Percentiles rank a stretch among this genome's conserved stretches.
phyloP scores from a whole-genome alignment of 495 filamentous ascomycete genomes.

The Aspergillus panamensis region DNA sequence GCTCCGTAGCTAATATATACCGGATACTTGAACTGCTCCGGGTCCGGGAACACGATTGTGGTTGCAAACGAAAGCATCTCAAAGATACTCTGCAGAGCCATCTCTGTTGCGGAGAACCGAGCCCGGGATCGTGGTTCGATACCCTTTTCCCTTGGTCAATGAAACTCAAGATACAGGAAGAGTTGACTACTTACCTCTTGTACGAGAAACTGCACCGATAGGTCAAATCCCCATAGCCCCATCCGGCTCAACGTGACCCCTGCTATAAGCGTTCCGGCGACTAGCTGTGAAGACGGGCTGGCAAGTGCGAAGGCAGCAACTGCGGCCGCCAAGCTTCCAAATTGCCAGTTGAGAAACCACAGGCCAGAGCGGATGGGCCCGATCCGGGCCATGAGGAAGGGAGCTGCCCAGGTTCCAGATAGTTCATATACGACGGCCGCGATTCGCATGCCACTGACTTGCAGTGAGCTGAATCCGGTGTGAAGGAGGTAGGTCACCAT shows the following conservation, averaged over 20 bases:
- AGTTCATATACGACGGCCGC: constrained; percentile 52
- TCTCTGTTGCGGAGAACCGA: constrained; percentile 59
- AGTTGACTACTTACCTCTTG: constrained; percentile 52
- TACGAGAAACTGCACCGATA: constrained; percentile 60
- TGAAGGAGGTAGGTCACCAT: constrained; percentile 60
- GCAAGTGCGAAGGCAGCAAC: constrained; percentile 42
- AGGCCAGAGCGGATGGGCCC: constrained; percentile 56
- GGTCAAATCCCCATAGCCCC: constrained; percentile 67
- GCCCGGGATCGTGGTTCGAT: constrained; percentile 50
- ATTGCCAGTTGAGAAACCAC: constrained; percentile 64
- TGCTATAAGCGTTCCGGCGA: constrained; percentile 45
- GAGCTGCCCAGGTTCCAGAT: constrained; percentile 47
- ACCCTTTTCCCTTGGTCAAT: constrained; percentile 30
- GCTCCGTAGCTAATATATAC: constrained; percentile 54
- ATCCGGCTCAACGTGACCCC: constrained; percentile 57
- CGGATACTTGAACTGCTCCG: constrained; percentile 59
- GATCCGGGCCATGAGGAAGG: constrained; percentile 49
- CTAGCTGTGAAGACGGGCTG: constrained; percentile 25
- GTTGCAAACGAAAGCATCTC: constrained; percentile 59
- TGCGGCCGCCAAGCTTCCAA: constrained; percentile 44
- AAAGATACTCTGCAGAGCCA: constrained; percentile 60
- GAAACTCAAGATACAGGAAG: neutral
- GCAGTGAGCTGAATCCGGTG: constrained; percentile 49
- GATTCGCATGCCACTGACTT: constrained; percentile 51
- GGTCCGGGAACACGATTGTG: constrained; percentile 56